Percentiles rank a stretch among this genome's conserved stretches.
These are phyloP conservation scores for Neoscytalidium dimidiatum DNA, from an alignment of 2,329 filamentous ascomycete genomes.

Conservation along the genomic window DNA sequence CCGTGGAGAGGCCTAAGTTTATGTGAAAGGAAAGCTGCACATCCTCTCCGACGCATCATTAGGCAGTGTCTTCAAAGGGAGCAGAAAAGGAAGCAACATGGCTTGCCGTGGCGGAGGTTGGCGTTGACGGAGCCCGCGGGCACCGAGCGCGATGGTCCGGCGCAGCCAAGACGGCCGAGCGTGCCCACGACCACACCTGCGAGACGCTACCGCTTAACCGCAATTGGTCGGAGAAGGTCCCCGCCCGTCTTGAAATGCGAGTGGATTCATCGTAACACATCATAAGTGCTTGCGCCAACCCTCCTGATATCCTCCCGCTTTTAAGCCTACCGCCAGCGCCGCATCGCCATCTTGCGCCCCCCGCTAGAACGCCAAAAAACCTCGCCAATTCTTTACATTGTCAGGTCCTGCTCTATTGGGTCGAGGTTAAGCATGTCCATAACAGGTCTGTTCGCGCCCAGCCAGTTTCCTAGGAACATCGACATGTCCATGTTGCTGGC, in stretches of 20 bases:
- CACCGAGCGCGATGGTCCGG: not conserved
- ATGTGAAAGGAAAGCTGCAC: not conserved
- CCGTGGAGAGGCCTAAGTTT: not conserved
- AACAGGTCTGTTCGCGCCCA: slow-evolving; percentile 7
- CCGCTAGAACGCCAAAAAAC: not conserved
- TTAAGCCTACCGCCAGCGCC: not conserved
- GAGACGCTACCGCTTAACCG: not conserved
- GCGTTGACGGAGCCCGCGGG: not conserved
- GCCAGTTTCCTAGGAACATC: slow-evolving; percentile 12
- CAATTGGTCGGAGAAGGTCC: not conserved
- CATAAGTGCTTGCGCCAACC: not conserved
- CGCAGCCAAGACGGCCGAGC: not conserved
- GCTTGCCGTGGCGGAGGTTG: not conserved
- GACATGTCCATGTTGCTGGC: slow-evolving; percentile 9
- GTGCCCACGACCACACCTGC: not conserved
- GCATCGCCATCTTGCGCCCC: not conserved
- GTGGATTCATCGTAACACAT: not conserved
- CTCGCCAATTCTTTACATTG: not conserved
- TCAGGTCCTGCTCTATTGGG: not conserved
- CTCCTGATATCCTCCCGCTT: not conserved
- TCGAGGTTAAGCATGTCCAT: slow-evolving; percentile 14
- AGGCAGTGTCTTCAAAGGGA: not conserved
- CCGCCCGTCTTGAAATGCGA: not conserved
- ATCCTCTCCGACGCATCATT: not conserved
- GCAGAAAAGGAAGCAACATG: not conserved